Evolutionary conservation across 331 rosid genomes (phyloP).

Genomic region (Quercus phellos): DNA sequence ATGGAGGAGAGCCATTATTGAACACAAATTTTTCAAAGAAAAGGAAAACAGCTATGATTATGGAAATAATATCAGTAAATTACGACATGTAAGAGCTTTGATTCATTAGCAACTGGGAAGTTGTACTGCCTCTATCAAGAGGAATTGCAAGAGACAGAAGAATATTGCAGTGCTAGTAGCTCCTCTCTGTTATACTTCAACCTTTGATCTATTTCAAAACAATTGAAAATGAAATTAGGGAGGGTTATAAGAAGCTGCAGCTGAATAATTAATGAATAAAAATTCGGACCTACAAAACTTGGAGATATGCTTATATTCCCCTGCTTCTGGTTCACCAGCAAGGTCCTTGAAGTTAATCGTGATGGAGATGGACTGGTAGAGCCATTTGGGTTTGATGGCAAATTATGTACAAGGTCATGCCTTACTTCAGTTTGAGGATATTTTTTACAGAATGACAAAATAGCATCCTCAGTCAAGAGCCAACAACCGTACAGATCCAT

Average conservation of each 20-base stretch:
- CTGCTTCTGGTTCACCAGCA: slow-evolving; percentile 28
- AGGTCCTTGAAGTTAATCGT: slow-evolving; percentile 33
- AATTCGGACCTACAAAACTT: slow-evolving; percentile 49
- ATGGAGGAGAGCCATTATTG: background rate
- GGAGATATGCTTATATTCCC: slow-evolving; percentile 29
- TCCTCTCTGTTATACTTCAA: slow-evolving; percentile 71
- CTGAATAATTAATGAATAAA: background rate
- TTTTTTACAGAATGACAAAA: slow-evolving; percentile 48
- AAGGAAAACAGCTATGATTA: background rate
- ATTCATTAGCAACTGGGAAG: slow-evolving; percentile 12
- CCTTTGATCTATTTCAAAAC: slow-evolving; percentile 70
- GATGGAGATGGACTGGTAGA: slow-evolving; percentile 32
- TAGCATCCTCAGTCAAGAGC: slow-evolving; percentile 59
- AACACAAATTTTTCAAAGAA: background rate
- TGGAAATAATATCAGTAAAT: background rate
- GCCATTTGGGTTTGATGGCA: slow-evolving; percentile 30
- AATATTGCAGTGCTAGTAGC: slow-evolving; percentile 59
- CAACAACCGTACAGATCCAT: slow-evolving; percentile 84
- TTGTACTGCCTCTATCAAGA: slow-evolving; percentile 20
- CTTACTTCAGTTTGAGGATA: slow-evolving; percentile 65
- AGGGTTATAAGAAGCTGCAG: slow-evolving; percentile 1
- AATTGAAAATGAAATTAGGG: slow-evolving; percentile 18
- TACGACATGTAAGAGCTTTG: background rate
- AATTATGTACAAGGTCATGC: slow-evolving; percentile 49
- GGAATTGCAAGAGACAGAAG: slow-evolving; percentile 30